phyloP scores from a whole-genome alignment of 305 asterid species.

The Fraxinus ornus region DNA sequence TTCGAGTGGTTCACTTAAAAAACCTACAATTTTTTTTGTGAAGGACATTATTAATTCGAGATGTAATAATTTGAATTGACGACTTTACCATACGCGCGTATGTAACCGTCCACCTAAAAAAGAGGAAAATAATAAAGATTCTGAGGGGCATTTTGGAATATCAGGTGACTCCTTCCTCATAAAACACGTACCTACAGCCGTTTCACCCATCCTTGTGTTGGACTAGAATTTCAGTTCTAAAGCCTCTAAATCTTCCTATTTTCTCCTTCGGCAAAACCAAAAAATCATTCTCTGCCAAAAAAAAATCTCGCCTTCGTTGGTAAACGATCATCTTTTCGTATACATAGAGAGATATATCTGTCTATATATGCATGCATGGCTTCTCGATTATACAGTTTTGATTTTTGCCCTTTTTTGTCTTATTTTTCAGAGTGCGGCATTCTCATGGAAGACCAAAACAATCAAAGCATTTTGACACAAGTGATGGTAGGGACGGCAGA shows the following conservation, averaged over 20 bases:
- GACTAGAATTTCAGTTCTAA: constrained; percentile 3
- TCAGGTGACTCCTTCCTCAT: not conserved
- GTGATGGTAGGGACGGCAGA: not conserved
- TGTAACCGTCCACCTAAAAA: not conserved
- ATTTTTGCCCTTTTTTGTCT: not conserved
- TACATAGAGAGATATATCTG: not conserved
- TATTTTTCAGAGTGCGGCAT: constrained; percentile 1
- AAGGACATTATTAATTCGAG: not conserved
- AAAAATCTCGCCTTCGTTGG: not conserved
- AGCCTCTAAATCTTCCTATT: not conserved
- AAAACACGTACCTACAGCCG: constrained; percentile 4
- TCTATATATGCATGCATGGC: constrained; percentile 22
- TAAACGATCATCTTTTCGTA: not conserved
- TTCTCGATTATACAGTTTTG: not conserved
- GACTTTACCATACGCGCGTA: not conserved
- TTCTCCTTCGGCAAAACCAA: not conserved
- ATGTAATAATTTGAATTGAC: not conserved
- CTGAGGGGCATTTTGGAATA: constrained; percentile 2
- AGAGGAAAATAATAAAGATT: not conserved
- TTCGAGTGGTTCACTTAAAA: not conserved
- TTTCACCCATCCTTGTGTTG: not conserved
- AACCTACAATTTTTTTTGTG: not conserved
- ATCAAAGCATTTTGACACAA: not conserved
- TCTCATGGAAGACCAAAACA: constrained; percentile 20
- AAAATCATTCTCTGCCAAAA: not conserved